These are phyloP conservation scores for Naganishia albida DNA, from an alignment of 1,284 basidiomycete genomes.

Conservation along the genomic window DNA sequence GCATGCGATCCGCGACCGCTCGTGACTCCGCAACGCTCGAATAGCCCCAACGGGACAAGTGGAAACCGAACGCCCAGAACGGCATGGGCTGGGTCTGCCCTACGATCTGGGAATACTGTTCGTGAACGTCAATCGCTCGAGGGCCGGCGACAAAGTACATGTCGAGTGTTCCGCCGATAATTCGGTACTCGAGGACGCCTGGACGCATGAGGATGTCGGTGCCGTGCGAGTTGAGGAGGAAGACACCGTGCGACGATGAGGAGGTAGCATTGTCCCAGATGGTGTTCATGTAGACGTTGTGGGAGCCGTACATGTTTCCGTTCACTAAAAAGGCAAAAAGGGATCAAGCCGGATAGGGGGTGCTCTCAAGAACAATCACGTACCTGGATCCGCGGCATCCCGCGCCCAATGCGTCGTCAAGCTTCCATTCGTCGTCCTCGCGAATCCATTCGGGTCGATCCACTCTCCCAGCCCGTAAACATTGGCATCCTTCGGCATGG, in stretches of 20 bases:
- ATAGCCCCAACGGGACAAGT: conserved; percentile 48
- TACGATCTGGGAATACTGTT: conserved; percentile 62
- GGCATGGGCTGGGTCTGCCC: conserved; percentile 43
- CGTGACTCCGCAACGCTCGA: conserved; percentile 40
- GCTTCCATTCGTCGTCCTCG: conserved; percentile 16
- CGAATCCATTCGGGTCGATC: conserved; percentile 26
- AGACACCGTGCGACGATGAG: conserved; percentile 64
- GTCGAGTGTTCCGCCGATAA: conserved; percentile 67
- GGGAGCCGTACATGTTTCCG: conserved; percentile 64
- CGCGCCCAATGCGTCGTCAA: conserved; percentile 22
- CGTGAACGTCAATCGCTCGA: conserved; percentile 63
- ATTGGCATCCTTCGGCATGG: conserved; percentile 59
- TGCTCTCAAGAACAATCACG: neutral
- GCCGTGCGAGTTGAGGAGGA: conserved; percentile 64
- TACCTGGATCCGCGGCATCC: conserved; percentile 14
- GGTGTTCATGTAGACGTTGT: conserved; percentile 69
- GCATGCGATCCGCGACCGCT: conserved; percentile 40
- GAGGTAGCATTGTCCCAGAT: conserved; percentile 56
- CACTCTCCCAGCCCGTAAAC: conserved; percentile 74
- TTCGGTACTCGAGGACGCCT: conserved; percentile 62
- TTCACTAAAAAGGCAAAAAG: conserved; percentile 10
- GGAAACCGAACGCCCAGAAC: conserved; percentile 49
- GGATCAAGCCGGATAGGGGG: neutral
- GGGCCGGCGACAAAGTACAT: conserved; percentile 73
- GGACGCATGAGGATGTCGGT: conserved; percentile 64